A percentile compares a stretch with the other conserved stretches of the same genome.
Evolutionary conservation across 495 filamentous ascomycete species (phyloP).

Genomic region (Lophium mytilinum): DNA sequence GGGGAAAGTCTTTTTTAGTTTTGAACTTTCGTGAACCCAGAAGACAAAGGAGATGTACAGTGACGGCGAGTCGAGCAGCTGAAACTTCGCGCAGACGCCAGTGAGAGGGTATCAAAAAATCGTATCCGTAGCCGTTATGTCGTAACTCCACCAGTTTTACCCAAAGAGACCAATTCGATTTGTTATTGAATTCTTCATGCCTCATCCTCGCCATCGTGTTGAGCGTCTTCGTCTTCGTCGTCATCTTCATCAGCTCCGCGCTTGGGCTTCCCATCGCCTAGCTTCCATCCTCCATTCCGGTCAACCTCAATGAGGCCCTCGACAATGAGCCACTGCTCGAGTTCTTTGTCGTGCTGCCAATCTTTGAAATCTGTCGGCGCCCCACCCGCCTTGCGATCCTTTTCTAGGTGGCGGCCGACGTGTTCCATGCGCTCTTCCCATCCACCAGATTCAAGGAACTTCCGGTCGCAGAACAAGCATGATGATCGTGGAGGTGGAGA

Average conservation of each 20-base stretch:
- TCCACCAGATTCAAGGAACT: conserved; percentile 53
- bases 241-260: neutral
- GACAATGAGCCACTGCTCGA: conserved; percentile 46
- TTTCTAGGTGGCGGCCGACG: conserved; percentile 73
- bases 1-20: too few species aligned
- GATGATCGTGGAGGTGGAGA: conserved; percentile 50
- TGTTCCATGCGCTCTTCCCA: conserved; percentile 92
- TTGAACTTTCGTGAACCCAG: too few species aligned
- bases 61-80: too few species aligned
- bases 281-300: conserved; percentile 13
- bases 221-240: neutral
- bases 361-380: conserved; percentile 28
- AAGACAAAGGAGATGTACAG: too few species aligned
- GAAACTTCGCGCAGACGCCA: too few species aligned
- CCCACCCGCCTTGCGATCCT: conserved; percentile 29
- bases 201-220: neutral
- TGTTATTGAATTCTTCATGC: neutral
- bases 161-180: too few species aligned
- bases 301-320: conserved; percentile 38
- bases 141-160: too few species aligned
- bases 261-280: conserved; percentile 23
- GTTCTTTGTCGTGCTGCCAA: conserved; percentile 38
- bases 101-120: too few species aligned
- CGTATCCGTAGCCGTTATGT: too few species aligned
- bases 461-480: conserved; percentile 59